These are phyloP conservation scores for Vaccinium macrocarpon DNA, from an alignment of 148 eudicot species.

Conservation along the genomic window DNA sequence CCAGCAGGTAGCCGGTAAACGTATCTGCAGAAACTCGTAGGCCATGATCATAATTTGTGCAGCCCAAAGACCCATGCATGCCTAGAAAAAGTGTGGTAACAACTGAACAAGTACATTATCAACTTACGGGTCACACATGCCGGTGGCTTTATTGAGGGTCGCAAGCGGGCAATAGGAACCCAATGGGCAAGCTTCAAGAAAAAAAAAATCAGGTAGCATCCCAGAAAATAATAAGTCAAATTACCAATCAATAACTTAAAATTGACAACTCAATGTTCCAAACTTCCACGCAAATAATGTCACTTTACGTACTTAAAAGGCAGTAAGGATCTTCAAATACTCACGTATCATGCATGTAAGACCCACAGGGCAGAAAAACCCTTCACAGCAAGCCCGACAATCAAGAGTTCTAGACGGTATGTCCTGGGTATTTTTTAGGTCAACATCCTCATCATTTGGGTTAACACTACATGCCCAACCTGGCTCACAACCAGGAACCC, in stretches of 20 bases:
- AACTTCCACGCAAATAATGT: background rate
- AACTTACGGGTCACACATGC: constrained; percentile 90
- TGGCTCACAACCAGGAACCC: constrained; percentile 74
- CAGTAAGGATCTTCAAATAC: constrained; percentile 8
- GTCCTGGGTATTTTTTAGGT: constrained; percentile 29
- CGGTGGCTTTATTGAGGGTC: constrained; percentile 44
- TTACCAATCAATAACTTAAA: background rate
- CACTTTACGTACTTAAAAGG: background rate
- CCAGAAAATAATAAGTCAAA: constrained; percentile 19
- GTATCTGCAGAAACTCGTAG: constrained; percentile 50
- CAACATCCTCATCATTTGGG: constrained; percentile 19
- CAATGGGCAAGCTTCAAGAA: constrained; percentile 81
- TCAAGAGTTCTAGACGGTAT: constrained; percentile 45
- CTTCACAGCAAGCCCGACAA: constrained; percentile 66
- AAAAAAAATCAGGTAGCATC: constrained; percentile 5
- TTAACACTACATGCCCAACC: constrained; percentile 65
- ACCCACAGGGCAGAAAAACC: constrained; percentile 81
- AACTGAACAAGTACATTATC: background rate
- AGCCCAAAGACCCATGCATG: background rate
- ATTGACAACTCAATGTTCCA: background rate
- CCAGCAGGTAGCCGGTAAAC: constrained; percentile 65
- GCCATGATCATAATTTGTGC: constrained; percentile 3
- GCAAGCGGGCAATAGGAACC: constrained; percentile 88
- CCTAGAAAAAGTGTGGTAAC: background rate
- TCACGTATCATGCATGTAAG: constrained; percentile 84